Conservation (phyloP, 2,329 filamentous ascomycete genomes). For the Cladobotryum mycophilum region DNA sequence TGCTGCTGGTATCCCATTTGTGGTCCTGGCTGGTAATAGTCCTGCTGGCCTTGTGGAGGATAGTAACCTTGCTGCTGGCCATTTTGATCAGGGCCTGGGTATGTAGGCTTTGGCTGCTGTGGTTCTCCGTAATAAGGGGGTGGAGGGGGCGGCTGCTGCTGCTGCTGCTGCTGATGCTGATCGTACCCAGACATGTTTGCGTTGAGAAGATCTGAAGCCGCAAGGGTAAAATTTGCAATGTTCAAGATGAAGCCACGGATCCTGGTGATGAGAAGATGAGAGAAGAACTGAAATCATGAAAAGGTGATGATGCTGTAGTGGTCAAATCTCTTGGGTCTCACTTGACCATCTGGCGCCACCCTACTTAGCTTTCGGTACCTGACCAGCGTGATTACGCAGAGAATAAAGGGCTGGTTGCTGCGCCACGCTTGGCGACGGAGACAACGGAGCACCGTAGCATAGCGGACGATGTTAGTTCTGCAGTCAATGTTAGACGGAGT, state of each 20-base stretch:
- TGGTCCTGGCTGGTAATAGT: conserved; percentile 36
- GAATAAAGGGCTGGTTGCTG: conserved; percentile 15
- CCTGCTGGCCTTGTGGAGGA: conserved; percentile 24
- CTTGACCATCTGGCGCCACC: too few species aligned
- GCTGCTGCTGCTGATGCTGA: conserved; percentile 3
- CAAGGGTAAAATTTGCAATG: background rate
- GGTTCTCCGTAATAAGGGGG: conserved; percentile 43
- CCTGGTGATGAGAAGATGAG: too few species aligned
- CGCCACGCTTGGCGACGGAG: conserved; percentile 27
- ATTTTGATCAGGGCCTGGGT: conserved; percentile 30
- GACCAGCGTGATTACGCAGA: too few species aligned
- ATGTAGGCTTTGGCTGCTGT: conserved; percentile 37
- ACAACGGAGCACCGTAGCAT: background rate
- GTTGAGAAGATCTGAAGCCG: background rate
- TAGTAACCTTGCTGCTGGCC: conserved; percentile 23
- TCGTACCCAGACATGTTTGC: conserved; percentile 1
- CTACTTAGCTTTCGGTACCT: too few species aligned
- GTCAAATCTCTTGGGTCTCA: too few species aligned
- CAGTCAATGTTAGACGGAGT: too few species aligned
- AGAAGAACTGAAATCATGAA: too few species aligned
- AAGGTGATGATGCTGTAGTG: too few species aligned
- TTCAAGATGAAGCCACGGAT: too few species aligned
- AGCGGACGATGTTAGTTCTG: too few species aligned
- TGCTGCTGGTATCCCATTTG: conserved; percentile 39
- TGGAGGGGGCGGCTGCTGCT: conserved; percentile 28